A percentile compares a stretch with the other conserved stretches of the same genome.
These are phyloP conservation scores for Cutaneotrichosporon mucoides DNA, from an alignment of 1,284 basidiomycete genomes.

Conservation along the genomic window DNA sequence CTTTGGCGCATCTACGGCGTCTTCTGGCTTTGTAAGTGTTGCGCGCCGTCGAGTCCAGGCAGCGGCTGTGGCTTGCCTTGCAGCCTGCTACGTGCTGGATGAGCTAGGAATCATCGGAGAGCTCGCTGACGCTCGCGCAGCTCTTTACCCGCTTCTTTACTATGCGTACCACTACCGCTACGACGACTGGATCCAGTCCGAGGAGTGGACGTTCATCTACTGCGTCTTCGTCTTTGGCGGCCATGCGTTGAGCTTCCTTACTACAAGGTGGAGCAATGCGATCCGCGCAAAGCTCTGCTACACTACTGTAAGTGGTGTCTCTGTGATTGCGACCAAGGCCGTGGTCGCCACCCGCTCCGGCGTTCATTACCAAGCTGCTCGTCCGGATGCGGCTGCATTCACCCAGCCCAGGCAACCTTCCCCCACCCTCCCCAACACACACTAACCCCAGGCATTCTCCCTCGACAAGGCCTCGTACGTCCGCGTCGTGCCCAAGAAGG, in stretches of 20 bases:
- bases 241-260: constrained; percentile 88
- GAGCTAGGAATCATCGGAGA: no score
- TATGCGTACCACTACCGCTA: constrained; percentile 84
- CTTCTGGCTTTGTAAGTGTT: constrained; percentile 58
- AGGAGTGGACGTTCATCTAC: constrained; percentile 94
- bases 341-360: no score
- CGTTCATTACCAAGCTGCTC: no score
- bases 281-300: constrained; percentile 75
- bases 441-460: constrained; percentile 56
- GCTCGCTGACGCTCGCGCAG: constrained; percentile 14
- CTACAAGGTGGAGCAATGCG: constrained; percentile 83
- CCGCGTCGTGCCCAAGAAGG: constrained; percentile 75
- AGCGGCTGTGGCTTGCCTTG: no score
- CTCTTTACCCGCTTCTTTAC: constrained; percentile 81
- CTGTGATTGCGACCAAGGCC: no score
- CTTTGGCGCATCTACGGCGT: constrained; percentile 74
- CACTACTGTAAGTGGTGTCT: constrained; percentile 29
- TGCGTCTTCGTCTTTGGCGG: constrained; percentile 77
- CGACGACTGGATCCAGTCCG: constrained; percentile 84
- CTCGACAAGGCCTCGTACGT: constrained; percentile 74
- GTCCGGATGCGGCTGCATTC: no score
- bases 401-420: no score
- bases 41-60: background rate
- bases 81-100: no score
- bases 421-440: no score